phyloP scores from a whole-genome alignment of 352 stramenopile species.

The Globisporangium yorkense region DNA sequence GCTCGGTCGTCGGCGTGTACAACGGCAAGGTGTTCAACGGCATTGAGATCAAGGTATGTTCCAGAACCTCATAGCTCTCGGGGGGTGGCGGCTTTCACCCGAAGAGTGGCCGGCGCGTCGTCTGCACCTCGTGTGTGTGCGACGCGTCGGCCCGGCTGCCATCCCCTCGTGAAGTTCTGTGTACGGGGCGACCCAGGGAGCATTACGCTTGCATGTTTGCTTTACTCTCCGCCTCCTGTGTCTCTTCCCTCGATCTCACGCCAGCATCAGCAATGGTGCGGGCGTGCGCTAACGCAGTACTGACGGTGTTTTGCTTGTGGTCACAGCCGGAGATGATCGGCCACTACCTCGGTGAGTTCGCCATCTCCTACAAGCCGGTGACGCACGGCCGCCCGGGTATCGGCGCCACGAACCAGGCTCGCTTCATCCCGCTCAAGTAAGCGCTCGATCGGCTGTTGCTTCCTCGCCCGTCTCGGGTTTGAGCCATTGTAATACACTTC shows the following conservation, averaged over 20 bases:
- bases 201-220: conserved; percentile 21
- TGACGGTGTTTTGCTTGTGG: conserved; percentile 17
- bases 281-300: conserved; percentile 9
- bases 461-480: conserved; percentile 37
- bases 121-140: neutral
- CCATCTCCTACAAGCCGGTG: conserved; percentile 98
- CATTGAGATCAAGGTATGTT: conserved; percentile 99
- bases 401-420: conserved; percentile 94
- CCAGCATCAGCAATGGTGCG: conserved; percentile 3
- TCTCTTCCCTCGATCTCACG: neutral
- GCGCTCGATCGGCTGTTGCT: conserved; percentile 13
- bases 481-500: conserved; percentile 85
- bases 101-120: conserved; percentile 40
- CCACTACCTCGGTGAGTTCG: conserved; percentile 99
- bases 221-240: neutral
- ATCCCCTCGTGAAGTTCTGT: conserved; percentile 85
- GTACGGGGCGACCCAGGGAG: conserved; percentile 87
- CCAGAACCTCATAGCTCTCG: conserved; percentile 81
- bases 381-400: conserved; percentile 98
- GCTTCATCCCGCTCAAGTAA: conserved; percentile 99
- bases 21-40: conserved; percentile 99
- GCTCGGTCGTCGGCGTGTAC: conserved; percentile 99
- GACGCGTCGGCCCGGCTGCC: conserved; percentile 28
- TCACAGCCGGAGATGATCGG: conserved; percentile 98
- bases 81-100: conserved; percentile 71